Conservation (phyloP, 768 basidiomycete species). For the Myochromella boudieri region DNA sequence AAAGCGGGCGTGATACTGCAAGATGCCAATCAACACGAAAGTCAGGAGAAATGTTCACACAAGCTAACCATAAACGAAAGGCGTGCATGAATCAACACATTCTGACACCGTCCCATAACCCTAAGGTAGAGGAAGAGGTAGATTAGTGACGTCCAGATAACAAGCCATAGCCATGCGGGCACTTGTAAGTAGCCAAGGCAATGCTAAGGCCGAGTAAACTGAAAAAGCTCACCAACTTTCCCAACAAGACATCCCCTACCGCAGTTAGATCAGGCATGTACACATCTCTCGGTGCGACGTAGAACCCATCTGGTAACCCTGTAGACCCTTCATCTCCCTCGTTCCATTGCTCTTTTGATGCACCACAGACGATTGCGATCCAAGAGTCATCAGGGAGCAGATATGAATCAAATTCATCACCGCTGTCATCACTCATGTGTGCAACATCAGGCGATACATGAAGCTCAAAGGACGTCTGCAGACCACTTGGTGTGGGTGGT, state of each 20-base stretch:
- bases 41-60: constrained; percentile 1
- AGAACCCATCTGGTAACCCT: constrained; percentile 67
- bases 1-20: constrained; percentile 72
- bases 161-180: background rate
- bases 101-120: constrained; percentile 84
- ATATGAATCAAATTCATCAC: constrained; percentile 29
- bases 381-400: constrained; percentile 68
- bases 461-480: constrained; percentile 31
- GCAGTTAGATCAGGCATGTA: constrained; percentile 85
- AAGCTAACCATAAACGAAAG: constrained; percentile 70
- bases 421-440: constrained; percentile 11
- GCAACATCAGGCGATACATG: constrained; percentile 1
- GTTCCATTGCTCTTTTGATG: constrained; percentile 57
- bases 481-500: constrained; percentile 28
- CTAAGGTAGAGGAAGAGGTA: constrained; percentile 28
- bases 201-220: background rate
- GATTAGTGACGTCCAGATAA: constrained; percentile 1
- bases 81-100: constrained; percentile 72
- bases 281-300: constrained; percentile 71
- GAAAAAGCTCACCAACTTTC: constrained; percentile 59
- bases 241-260: constrained; percentile 70
- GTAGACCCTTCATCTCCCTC: constrained; percentile 28
- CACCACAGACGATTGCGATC: constrained; percentile 81
- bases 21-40: background rate
- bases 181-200: background rate